Base-by-base conservation (phyloP, 1,284 basidiomycete species). In the Melanopsichium pennsylvanicum region DNA sequence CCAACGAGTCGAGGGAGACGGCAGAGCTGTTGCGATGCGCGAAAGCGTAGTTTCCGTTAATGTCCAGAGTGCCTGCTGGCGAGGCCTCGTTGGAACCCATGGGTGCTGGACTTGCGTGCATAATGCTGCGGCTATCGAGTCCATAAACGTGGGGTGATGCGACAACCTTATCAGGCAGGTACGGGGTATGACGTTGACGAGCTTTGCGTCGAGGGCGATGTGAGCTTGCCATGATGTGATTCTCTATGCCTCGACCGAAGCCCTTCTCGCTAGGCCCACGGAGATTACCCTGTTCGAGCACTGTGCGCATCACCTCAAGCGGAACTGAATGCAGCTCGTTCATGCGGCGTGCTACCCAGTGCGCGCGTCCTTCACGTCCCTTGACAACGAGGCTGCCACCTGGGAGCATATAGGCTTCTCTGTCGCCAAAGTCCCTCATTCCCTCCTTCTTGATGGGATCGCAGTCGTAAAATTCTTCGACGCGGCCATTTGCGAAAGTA, bases 271-370 rank as follows among this genome's bases (percentile, higher is more conserved):
- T 61, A 1, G 72, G 70, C 6, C 68, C 67, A 8, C 59, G 58
- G 4, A 80, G 49, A 37, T 80, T 76, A 45, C 78, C 78, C 46
- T 76, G 76, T 50, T 80, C 78, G 22, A 80, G 57, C 21, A 80
- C 77, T 6, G 74, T 77, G 22, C 60, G 63, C 60, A 80, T 78
- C 19, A 77, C 72, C 25, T 80, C 78, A 37, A 80, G 70, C 13
- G 78, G 78, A 15, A 80, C 78, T 19, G 78, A 78, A 46, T 80
- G 78, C 12, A 80, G 63, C 59, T 80, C 75, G 26, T 76, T 71
- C 78, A 80, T 80, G 19, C 78, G 64, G 13, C 78, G 67, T 15
- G 78, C 78, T 2, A 77, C 74, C 78, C 78, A 80, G 21, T 78
- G 74, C 3, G 77, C 73, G 11, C 49, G 47, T 13, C 78, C 77